A percentile compares a stretch with the other conserved stretches of the same genome.
These are phyloP conservation scores for Barnettozyma sucrosica DNA, from an alignment of 805 yeast genomes.

Conservation along the genomic window DNA sequence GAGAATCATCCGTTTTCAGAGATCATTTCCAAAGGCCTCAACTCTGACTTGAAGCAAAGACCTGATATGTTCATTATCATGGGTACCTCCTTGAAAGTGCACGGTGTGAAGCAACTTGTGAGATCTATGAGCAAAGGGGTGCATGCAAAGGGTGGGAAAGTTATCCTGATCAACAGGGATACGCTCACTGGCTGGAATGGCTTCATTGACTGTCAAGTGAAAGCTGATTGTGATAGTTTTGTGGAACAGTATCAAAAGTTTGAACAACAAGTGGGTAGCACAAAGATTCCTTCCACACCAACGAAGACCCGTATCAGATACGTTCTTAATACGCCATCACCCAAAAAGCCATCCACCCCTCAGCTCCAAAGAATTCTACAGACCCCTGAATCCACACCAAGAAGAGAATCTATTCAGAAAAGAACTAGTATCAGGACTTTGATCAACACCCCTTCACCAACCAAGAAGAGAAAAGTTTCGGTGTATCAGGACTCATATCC, in stretches of 20 bases:
- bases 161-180: slow-evolving; percentile 70
- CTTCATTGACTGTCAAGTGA: slow-evolving; percentile 72
- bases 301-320: slow-evolving; percentile 15
- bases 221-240: slow-evolving; percentile 80
- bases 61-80: slow-evolving; percentile 83
- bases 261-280: slow-evolving; percentile 14
- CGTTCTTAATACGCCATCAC: slow-evolving; percentile 15
- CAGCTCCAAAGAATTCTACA: slow-evolving; percentile 4
- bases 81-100: slow-evolving; percentile 90
- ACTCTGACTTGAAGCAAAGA: slow-evolving; percentile 53
- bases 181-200: slow-evolving; percentile 63
- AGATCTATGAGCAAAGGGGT: slow-evolving; percentile 60
- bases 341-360: slow-evolving; percentile 2
- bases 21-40: slow-evolving; percentile 63
- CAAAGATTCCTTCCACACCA: slow-evolving; percentile 31
- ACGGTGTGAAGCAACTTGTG: slow-evolving; percentile 80
- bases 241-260: slow-evolving; percentile 33
- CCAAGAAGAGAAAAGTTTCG: neutral
- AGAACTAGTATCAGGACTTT: neutral
- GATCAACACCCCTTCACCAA: slow-evolving; percentile 4
- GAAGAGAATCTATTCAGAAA: slow-evolving; percentile 23
- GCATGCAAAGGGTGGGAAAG: slow-evolving; percentile 75
- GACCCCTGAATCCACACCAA: neutral
- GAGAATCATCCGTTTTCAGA: slow-evolving; percentile 90
- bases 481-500: slow-evolving; percentile 1